These are phyloP conservation scores for Stereum hirsutum DNA, from an alignment of 1,284 basidiomycete genomes.

Conservation along the genomic window DNA sequence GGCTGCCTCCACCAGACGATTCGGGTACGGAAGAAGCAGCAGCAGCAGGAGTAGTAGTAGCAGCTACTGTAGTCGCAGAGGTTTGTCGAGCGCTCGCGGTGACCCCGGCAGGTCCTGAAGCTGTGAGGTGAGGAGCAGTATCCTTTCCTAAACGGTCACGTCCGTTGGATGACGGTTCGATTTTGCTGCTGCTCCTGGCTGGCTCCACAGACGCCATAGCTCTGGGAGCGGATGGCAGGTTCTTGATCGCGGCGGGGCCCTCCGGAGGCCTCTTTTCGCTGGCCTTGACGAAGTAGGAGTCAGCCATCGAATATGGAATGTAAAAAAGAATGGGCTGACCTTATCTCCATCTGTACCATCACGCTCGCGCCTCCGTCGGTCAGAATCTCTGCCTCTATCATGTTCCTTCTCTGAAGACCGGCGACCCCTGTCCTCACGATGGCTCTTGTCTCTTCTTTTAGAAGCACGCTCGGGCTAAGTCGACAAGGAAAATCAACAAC, in stretches of 20 bases:
- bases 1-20: conserved; percentile 26
- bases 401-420: conserved; percentile 49
- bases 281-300: conserved; percentile 22
- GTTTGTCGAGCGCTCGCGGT: too few species aligned
- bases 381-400: conserved; percentile 56
- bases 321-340: conserved; percentile 30
- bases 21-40: conserved; percentile 3
- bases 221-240: conserved; percentile 61
- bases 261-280: conserved; percentile 48
- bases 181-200: conserved; percentile 11
- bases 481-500: background rate
- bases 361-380: conserved; percentile 57
- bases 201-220: conserved; percentile 40
- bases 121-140: too few species aligned
- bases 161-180: too few species aligned
- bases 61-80: too few species aligned
- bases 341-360: conserved; percentile 51
- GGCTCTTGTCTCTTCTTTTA: conserved; percentile 65
- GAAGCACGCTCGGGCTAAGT: conserved; percentile 55
- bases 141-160: too few species aligned
- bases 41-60: background rate
- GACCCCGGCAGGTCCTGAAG: too few species aligned
- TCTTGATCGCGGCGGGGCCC: conserved; percentile 25
- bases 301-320: too few species aligned
- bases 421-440: conserved; percentile 61